Percentiles rank a stretch among this genome's conserved stretches.
phyloP scores from a whole-genome alignment of 306 rosid genomes.

The Astragalus membranaceus region DNA sequence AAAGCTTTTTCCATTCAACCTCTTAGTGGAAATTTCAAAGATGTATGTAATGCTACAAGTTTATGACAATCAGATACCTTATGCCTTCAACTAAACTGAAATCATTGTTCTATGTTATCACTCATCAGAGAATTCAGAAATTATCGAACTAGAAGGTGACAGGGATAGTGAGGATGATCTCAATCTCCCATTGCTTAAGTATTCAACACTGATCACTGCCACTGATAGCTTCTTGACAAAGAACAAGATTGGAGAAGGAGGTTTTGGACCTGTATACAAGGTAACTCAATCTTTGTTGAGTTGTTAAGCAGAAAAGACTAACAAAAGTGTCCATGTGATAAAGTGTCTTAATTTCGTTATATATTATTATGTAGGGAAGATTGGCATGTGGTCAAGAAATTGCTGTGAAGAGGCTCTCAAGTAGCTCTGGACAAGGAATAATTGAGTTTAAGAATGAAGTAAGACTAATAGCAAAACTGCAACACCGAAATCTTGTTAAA shows the following conservation, averaged over 20 bases:
- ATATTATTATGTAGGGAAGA: slow-evolving; percentile 19
- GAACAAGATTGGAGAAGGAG: slow-evolving; percentile 41
- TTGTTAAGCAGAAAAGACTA: not conserved
- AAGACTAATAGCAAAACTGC: slow-evolving; percentile 28
- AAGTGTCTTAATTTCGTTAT: not conserved
- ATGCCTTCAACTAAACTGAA: not conserved
- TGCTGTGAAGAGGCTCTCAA: slow-evolving; percentile 40
- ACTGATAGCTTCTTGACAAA: slow-evolving; percentile 24
- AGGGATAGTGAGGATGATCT: slow-evolving; percentile 30
- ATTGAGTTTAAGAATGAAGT: slow-evolving; percentile 36
- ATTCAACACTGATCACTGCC: slow-evolving; percentile 19
- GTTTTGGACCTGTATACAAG: slow-evolving; percentile 48
- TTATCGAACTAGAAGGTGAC: not conserved
- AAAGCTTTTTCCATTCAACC: not conserved
- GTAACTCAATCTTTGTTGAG: not conserved
- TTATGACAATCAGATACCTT: not conserved
- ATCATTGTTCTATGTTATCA: not conserved
- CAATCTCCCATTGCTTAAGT: slow-evolving; percentile 33
- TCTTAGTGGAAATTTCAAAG: not conserved
- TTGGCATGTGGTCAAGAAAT: slow-evolving; percentile 26
- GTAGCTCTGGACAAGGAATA: slow-evolving; percentile 27
- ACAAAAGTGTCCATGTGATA: no score
- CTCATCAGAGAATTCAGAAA: not conserved
- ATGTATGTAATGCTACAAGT: not conserved
- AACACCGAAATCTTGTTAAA: slow-evolving; percentile 39